Base-by-base conservation (phyloP, 106 monocot genomes). In the Vanilla planifolia region DNA sequence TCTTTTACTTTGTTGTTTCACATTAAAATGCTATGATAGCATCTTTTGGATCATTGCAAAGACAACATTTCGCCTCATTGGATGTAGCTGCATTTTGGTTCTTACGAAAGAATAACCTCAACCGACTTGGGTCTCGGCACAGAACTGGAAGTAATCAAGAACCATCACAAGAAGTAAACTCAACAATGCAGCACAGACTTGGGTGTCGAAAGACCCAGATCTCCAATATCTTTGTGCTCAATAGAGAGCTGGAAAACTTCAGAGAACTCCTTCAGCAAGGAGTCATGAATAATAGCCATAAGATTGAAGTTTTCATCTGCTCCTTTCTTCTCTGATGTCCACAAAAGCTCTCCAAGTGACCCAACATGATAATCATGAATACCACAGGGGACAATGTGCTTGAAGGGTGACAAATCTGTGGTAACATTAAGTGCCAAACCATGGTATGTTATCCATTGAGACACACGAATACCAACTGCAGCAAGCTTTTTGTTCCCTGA, bases 221-320 rank as follows among this genome's bases (percentile, higher is more conserved):
- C 60, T 15, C 51, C 42, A 22, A 59, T 43, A 28, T 25, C 55
- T 40, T 45, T 52, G 17, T 56, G 61, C 22, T 73, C 60, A 26
- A 85, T 73, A 58, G 85, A 85, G 17, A 95, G 57, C 66, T 86
- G 80, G 61, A 95, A 89, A 73, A 89, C 76, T 73, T 78, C 71
- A 22, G 73, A 83, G 69, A 89, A 95, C 61, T 83, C 86, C 63
- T 66, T 67, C 25, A 86, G 51, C 52, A 95, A 65, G 43, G 85
- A 78, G 7, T 68, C 51, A 57, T 89, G 75, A 50, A 74, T 70
- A n/a, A 52, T 46, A 51, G 78, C 76, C 2, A 89, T 62, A 34
- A 95, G 47, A 25, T 14, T 26, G 26, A 9, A n/a, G 59, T 73
- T 61, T 33, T 51, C 77, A 29, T 3, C 39, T 50, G 46, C 48